Evolutionary conservation across 306 rosid genomes (phyloP).

Genomic region (Alnus glutinosa): DNA sequence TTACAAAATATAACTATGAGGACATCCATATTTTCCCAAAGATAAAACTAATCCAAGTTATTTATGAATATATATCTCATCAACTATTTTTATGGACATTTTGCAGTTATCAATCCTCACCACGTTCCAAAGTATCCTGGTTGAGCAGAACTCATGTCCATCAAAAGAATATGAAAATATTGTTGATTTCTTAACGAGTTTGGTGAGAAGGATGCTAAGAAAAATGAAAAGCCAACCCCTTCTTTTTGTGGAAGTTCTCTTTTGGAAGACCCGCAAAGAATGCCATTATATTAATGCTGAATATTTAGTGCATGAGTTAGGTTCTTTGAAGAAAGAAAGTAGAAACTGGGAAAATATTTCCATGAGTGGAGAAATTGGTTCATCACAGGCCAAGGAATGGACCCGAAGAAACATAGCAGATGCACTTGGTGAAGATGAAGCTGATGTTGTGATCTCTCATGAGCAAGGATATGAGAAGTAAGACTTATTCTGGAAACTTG

Average conservation of each 20-base stretch:
- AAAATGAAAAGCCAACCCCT: conserved; percentile 87
- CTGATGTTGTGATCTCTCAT: conserved; percentile 74
- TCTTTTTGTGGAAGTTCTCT: conserved; percentile 83
- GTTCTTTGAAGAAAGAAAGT: conserved; percentile 60
- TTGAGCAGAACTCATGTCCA: conserved; percentile 73
- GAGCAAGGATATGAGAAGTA: conserved; percentile 56
- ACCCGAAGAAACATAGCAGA: conserved; percentile 73
- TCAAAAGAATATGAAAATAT: conserved; percentile 56
- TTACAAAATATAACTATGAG: neutral
- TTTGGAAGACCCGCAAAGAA: conserved; percentile 92
- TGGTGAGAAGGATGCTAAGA: conserved; percentile 84
- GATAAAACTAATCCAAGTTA: conserved; percentile 4
- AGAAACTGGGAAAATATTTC: conserved; percentile 46
- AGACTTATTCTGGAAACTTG: conserved; percentile 37
- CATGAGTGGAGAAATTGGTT: conserved; percentile 48
- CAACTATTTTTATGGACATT: conserved; percentile 16
- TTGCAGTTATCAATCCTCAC: conserved; percentile 82
- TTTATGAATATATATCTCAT: conserved; percentile 27
- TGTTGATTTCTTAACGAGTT: conserved; percentile 63
- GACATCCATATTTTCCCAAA: neutral
- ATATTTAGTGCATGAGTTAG: conserved; percentile 76
- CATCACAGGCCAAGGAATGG: conserved; percentile 52
- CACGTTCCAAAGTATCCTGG: conserved; percentile 70
- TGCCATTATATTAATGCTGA: conserved; percentile 89
- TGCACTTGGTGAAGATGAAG: conserved; percentile 99